These are phyloP conservation scores for Euphorbia corollata DNA, from an alignment of 441 rosid species.

Conservation along the genomic window DNA sequence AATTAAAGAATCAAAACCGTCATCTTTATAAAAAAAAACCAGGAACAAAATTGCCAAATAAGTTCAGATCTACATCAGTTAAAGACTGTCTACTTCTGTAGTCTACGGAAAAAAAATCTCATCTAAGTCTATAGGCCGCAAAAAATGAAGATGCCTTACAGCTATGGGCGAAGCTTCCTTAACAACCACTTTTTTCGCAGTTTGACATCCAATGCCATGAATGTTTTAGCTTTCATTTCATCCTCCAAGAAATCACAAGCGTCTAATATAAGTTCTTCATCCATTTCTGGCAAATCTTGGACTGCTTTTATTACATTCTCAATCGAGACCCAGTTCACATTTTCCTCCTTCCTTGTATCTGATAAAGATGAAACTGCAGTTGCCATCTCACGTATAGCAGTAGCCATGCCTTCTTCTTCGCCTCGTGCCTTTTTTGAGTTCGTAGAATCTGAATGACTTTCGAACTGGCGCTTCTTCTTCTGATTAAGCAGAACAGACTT, in stretches of 20 bases:
- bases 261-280: slow-evolving; percentile 73
- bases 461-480: slow-evolving; percentile 41
- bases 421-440: slow-evolving; percentile 36
- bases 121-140: neutral
- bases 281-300: slow-evolving; percentile 70
- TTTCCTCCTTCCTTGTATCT: slow-evolving; percentile 27
- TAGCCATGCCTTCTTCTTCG: slow-evolving; percentile 1
- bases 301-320: slow-evolving; percentile 58
- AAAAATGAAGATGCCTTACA: neutral
- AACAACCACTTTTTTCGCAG: slow-evolving; percentile 66
- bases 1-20: too few relatives aligned
- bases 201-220: slow-evolving; percentile 65
- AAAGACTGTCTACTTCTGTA: too few relatives aligned
- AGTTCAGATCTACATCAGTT: too few relatives aligned
- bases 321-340: slow-evolving; percentile 29
- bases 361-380: slow-evolving; percentile 31
- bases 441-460: slow-evolving; percentile 26
- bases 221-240: slow-evolving; percentile 64
- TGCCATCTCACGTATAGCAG: slow-evolving; percentile 20
- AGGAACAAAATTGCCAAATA: too few relatives aligned
- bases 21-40: too few relatives aligned
- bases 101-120: neutral
- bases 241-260: slow-evolving; percentile 84
- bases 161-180: slow-evolving; percentile 61
- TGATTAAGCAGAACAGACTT: slow-evolving; percentile 23